Evolutionary conservation across 257 asterid genomes (phyloP), one percentile per base, ranked within the genome.

Genomic region (Parsonsia alboflavescens): DNA sequence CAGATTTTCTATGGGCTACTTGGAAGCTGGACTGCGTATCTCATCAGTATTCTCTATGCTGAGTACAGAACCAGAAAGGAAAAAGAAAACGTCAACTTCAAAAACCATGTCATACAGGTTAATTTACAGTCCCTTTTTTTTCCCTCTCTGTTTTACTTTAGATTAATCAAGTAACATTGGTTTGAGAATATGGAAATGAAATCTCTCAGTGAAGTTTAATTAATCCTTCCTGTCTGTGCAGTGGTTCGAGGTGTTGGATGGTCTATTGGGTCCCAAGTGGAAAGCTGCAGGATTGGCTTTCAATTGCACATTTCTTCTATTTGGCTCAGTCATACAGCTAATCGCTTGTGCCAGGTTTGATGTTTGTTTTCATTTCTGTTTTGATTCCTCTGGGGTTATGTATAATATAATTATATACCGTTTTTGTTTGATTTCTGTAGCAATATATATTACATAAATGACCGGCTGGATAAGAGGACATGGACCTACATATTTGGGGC

Each of bases 401-500:
- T 19, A 19, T 17, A 8, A 42, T 7, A 42, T 7, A 42, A 42
- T 5, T 48, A 1, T 11, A 8, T 68, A 28, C 61, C 46, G 49
- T 15, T 52, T 52, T 48, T 78, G 61, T 62, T 42, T 77, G 66
- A 33, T 77, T 61, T 9, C 28, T 80, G 36, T 88, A 92, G 97
- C 72, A 92, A 90, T 68, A 92, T 92, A 71, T 92, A 92, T 82
- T 92, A 92, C 85, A 84, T 90, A 22, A 92, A 90, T 67, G 91
- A 90, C 50, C 96, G 84, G 49, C 72, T 91, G 86, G 96, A 91
- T 81, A 89, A 91, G 87, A 88, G 97, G 82, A 91, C 97, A 59
- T 91, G 97, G 97, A 91, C 97, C 0, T 92, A 92, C 80, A 90
- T 92, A 80, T 92, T 92, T 65, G 97, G 97, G 72, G 97, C 97